Evolutionary conservation across 2,329 filamentous ascomycete genomes (phyloP).

Genomic region (Salinomyces thailandicus): DNA sequence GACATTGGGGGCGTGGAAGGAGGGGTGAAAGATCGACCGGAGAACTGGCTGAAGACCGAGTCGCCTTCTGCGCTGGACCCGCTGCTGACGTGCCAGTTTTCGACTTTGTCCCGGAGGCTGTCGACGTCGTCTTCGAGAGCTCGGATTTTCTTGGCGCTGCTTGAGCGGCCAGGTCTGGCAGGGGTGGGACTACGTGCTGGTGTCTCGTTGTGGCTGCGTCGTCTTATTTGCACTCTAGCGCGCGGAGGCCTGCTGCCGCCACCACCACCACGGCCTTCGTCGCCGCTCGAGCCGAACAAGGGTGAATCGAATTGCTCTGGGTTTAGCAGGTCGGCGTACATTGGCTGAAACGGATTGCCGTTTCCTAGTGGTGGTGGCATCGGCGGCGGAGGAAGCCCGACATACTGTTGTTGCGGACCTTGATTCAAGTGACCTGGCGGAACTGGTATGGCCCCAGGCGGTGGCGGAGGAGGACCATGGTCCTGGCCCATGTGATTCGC

Average conservation of each 20-base stretch:
- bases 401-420: too few relatives aligned
- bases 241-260: not conserved
- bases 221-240: not conserved
- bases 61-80: constrained; percentile 5
- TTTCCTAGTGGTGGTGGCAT: not conserved
- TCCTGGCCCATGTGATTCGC: not conserved
- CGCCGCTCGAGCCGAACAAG: not conserved
- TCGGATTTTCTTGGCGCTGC: not conserved
- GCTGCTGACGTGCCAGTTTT: constrained; percentile 6
- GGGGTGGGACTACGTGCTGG: too few relatives aligned
- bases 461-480: not conserved
- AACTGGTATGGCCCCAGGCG: constrained; percentile 2
- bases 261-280: too few relatives aligned
- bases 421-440: too few relatives aligned
- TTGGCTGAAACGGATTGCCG: constrained; percentile 3
- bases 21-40: constrained; percentile 5
- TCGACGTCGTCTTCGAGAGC: constrained; percentile 2
- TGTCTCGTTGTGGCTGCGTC: too few relatives aligned
- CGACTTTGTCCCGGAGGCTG: constrained; percentile 1
- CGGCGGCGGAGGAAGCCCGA: not conserved
- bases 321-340: constrained; percentile 1
- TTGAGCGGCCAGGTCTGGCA: too few relatives aligned
- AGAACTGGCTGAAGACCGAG: constrained; percentile 2
- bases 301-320: not conserved
- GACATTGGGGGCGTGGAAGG: constrained; percentile 4